Base-by-base conservation (phyloP, 2,329 filamentous ascomycete species). In the Colletotrichum sublineola region DNA sequence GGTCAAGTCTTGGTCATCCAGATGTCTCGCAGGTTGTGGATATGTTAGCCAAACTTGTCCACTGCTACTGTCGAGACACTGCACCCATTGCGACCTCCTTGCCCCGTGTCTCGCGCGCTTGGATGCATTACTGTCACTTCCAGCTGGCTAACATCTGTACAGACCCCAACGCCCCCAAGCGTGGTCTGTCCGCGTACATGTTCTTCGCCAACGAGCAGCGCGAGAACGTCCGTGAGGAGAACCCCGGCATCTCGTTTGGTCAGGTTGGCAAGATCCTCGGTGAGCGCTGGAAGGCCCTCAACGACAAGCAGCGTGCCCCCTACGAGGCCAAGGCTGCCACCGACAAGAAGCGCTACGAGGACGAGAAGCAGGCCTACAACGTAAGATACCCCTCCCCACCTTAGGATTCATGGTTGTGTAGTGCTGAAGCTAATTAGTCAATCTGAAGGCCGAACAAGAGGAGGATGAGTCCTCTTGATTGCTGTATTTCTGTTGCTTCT, bases 121-220 rank as follows among this genome's bases (percentile, higher is more conserved):
- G 33, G 29, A 36, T 46, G n/a, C n/a, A 11, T 42, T 8, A 38
- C 1, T 61, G 6, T 5, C 7, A 31, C 12, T 6, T 18, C 5
- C 31, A 24, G 29, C 3, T 31, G 7, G 38, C 76, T 74, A 50
- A 76, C 65, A 71, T 11, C 4, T 2, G 29, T 20, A 11, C 79
- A 97, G 95, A 98, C 86, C 95, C 95, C 85, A 98, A 98, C 86
- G 96, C 95, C 74, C 96, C 96, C 84, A 99, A 98, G 95, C 95
- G 96, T 86, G 96, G 96, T 88, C 94, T 99, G 63, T 98, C 96
- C 66, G 96, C 96, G 76, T 99, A 99, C 91, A 99, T 99, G 96
- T 98, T 98, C 93, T 99, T 98, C 84, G 96, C 96, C 91, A 98
- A 98, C 82, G 96, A 98, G 86, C 94, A 98, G 87, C 95, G 96